Evolutionary conservation across 1,284 basidiomycete genomes (phyloP).

Genomic region (Sanghuangporus sanghuang): DNA sequence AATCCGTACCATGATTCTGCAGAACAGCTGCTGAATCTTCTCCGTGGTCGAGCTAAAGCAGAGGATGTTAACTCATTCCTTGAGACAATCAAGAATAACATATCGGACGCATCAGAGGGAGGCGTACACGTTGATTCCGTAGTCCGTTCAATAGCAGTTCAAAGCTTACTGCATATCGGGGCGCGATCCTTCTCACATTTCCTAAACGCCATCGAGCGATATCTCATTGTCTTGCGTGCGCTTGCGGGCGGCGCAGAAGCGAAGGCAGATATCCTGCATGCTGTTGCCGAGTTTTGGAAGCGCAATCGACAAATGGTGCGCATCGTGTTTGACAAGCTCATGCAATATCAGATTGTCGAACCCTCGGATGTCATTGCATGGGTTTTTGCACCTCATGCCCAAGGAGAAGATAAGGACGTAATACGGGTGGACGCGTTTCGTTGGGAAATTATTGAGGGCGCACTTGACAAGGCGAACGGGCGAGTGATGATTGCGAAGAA

Average conservation of each 20-base stretch:
- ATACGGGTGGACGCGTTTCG: constrained; percentile 53
- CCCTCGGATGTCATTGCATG: constrained; percentile 88
- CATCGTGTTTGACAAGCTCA: constrained; percentile 95
- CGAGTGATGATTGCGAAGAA: constrained; percentile 72
- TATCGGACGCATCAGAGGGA: constrained; percentile 52
- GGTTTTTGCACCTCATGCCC: constrained; percentile 60
- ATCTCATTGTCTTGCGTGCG: constrained; percentile 82
- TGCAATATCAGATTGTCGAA: constrained; percentile 98
- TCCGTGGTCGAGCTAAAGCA: constrained; percentile 72
- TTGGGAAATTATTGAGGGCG: constrained; percentile 80
- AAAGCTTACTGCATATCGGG: constrained; percentile 88
- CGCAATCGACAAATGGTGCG: constrained; percentile 78
- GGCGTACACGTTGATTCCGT: constrained; percentile 58
- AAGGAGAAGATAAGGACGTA: constrained; percentile 25
- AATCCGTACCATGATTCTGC: constrained; percentile 80
- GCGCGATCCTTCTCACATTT: constrained; percentile 97
- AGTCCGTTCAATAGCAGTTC: constrained; percentile 78
- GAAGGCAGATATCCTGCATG: constrained; percentile 66
- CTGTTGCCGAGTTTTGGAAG: constrained; percentile 76
- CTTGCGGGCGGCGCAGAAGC: constrained; percentile 60
- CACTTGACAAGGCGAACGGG: constrained; percentile 85
- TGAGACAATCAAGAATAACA: constrained; percentile 58
- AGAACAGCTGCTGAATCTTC: constrained; percentile 72
- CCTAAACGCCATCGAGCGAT: constrained; percentile 95
- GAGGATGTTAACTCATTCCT: constrained; percentile 79